These are phyloP conservation scores for Rhododendron ferrugineum DNA, from an alignment of 148 eudicot genomes.

Conservation along the genomic window DNA sequence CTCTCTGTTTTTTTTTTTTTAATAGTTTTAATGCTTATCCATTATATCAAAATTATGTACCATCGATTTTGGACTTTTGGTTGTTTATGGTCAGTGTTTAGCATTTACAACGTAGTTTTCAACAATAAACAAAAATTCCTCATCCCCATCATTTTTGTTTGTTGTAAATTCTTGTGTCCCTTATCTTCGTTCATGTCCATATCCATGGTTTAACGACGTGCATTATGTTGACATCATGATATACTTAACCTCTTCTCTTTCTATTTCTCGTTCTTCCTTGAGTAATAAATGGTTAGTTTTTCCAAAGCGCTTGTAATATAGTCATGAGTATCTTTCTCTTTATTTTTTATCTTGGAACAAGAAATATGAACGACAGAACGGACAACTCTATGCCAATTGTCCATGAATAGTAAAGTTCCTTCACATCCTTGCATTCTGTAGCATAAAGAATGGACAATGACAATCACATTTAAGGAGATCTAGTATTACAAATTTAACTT, in stretches of 20 bases:
- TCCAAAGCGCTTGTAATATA: neutral
- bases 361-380: neutral
- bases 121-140: too few relatives aligned
- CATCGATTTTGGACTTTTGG: neutral
- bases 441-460: neutral
- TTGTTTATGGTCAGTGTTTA: neutral
- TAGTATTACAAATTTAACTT: neutral
- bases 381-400: neutral
- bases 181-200: neutral
- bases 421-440: neutral
- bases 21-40: neutral
- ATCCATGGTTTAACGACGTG: neutral
- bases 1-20: neutral
- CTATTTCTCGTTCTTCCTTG: neutral
- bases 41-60: neutral
- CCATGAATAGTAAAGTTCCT: neutral
- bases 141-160: neutral
- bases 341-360: neutral
- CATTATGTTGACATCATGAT: neutral
- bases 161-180: neutral
- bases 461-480: neutral
- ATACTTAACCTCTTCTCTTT: neutral
- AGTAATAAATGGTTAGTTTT: neutral
- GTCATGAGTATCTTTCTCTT: neutral
- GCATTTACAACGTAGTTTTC: neutral